A percentile compares a stretch with the other conserved stretches of the same genome.
These are phyloP conservation scores for Acacia confusa DNA, from an alignment of 306 rosid genomes.

Conservation along the genomic window DNA sequence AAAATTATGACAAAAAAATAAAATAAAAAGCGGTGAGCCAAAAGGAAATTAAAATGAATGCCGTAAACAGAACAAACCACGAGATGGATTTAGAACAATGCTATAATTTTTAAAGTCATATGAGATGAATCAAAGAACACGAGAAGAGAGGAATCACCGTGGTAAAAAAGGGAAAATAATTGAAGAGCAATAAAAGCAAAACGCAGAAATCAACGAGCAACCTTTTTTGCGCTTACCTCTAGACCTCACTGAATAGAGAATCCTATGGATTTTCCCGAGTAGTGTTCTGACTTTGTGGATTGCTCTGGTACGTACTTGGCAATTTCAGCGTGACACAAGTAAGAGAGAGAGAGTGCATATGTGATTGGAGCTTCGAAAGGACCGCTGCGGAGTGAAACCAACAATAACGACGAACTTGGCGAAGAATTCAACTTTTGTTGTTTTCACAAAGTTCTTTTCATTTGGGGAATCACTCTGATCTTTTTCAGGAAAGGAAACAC, in stretches of 20 bases:
- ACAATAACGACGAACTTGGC: slow-evolving; percentile 22
- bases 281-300: neutral
- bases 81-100: slow-evolving; percentile 1
- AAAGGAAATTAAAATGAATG: neutral
- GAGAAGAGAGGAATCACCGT: slow-evolving; percentile 13
- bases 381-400: slow-evolving; percentile 36
- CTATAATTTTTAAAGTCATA: neutral
- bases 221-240: neutral
- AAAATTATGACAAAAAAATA: neutral
- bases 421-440: slow-evolving; percentile 18
- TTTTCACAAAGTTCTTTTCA: neutral
- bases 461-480: neutral
- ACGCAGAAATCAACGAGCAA: slow-evolving; percentile 23
- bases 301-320: neutral
- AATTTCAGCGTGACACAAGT: neutral
- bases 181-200: neutral
- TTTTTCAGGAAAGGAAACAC: neutral
- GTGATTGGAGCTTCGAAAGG: slow-evolving; percentile 23
- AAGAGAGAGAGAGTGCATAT: neutral
- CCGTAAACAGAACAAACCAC: neutral
- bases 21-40: neutral
- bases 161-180: slow-evolving; percentile 9
- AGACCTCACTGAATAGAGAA: neutral
- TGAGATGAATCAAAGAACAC: neutral
- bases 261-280: neutral